Evolutionary conservation across 2,329 filamentous ascomycete species (phyloP).

Genomic region (Apiospora pterosperma): DNA sequence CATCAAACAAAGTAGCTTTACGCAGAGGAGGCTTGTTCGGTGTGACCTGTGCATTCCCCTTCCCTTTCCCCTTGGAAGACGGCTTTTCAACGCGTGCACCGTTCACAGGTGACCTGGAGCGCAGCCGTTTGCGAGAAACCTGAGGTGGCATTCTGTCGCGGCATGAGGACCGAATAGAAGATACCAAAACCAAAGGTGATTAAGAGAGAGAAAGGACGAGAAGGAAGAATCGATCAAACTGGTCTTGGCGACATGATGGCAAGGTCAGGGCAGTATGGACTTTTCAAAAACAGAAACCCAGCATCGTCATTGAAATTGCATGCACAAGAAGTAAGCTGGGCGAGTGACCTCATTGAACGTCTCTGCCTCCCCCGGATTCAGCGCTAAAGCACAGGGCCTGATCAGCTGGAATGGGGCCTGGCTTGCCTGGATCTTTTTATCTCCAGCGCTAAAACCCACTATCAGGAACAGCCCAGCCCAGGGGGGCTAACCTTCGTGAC

Average conservation of each 20-base stretch:
- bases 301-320: background rate
- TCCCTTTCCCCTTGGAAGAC: constrained; percentile 21
- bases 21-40: constrained; percentile 32
- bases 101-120: constrained; percentile 40
- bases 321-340: background rate
- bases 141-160: constrained; percentile 59
- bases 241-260: background rate
- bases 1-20: constrained; percentile 59
- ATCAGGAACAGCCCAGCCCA: background rate
- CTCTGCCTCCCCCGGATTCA: background rate
- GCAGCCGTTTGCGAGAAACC: constrained; percentile 64
- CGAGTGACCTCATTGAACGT: constrained; percentile 4
- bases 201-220: background rate
- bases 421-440: background rate
- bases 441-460: constrained; percentile 6
- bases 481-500: background rate
- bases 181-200: background rate
- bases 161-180: background rate
- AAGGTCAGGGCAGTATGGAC: background rate
- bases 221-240: background rate
- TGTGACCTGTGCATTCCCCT: constrained; percentile 20
- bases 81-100: constrained; percentile 24
- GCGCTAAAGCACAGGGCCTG: background rate
- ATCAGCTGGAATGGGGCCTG: background rate
- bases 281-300: background rate